Conservation (phyloP, 192 early-diverging fungal species). For the Coemansia sp. region DNA sequence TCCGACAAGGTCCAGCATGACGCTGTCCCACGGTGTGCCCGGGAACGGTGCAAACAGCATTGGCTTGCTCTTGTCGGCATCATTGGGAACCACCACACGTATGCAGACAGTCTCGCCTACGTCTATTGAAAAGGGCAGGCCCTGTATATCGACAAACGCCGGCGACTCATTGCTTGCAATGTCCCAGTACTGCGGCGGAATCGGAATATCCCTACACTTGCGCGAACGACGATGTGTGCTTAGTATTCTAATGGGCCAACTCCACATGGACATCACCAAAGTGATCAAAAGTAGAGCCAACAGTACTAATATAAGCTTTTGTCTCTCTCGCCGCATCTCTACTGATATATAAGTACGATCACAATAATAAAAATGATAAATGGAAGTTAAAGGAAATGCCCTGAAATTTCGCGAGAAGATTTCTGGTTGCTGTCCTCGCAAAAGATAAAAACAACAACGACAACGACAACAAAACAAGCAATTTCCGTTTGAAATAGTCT, state of each 20-base stretch:
- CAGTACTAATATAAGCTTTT: neutral
- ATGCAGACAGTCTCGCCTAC: neutral
- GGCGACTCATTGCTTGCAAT: neutral
- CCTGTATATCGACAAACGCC: neutral
- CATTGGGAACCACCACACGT: conserved; percentile 14
- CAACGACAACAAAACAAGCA: no score
- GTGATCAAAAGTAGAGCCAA: neutral
- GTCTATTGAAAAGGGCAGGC: neutral
- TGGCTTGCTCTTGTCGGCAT: neutral
- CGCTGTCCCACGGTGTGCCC: conserved; percentile 27
- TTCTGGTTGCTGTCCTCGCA: no score
- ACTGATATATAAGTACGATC: neutral
- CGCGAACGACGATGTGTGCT: neutral
- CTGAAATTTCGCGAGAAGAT: no score
- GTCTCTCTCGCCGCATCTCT: neutral
- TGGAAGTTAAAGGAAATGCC: no score
- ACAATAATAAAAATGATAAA: neutral
- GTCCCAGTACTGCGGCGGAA: neutral
- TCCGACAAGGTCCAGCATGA: conserved; percentile 19
- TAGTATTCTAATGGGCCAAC: neutral
- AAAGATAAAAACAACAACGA: no score
- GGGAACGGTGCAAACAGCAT: conserved; percentile 12
- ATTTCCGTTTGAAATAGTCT: no score
- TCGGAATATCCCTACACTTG: neutral
- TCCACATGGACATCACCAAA: neutral